phyloP scores from a whole-genome alignment of 768 basidiomycete species.

The Grammothele lineata region DNA sequence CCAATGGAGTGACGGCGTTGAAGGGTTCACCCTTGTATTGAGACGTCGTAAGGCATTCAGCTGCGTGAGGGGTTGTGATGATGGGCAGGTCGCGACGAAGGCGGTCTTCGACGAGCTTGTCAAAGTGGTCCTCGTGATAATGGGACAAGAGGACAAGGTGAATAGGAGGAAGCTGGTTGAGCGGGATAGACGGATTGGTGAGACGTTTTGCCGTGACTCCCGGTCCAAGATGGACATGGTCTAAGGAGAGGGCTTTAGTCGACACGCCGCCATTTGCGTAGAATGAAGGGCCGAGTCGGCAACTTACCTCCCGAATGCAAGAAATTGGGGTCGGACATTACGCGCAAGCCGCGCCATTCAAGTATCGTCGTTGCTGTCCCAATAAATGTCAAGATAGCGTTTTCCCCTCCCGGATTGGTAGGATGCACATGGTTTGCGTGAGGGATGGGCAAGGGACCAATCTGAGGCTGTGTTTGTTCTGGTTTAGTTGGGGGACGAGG shows the following conservation, averaged over 20 bases:
- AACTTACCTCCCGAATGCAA: constrained; percentile 11
- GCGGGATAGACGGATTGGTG: constrained; percentile 27
- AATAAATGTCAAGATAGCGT: constrained; percentile 7
- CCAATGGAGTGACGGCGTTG: constrained; percentile 11
- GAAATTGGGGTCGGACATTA: constrained; percentile 28
- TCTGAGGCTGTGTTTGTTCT: neutral
- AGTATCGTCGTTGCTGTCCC: constrained; percentile 24
- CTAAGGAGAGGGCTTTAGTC: neutral
- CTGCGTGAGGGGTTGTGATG: constrained; percentile 28
- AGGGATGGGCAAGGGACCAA: neutral
- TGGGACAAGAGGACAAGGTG: constrained; percentile 29
- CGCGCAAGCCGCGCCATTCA: constrained; percentile 16
- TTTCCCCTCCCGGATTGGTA: neutral
- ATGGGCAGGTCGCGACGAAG: constrained; percentile 31
- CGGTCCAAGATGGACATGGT: constrained; percentile 22
- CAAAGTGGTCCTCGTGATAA: constrained; percentile 30
- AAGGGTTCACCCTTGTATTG: constrained; percentile 9
- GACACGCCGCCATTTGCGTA: too few species aligned
- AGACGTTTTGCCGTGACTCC: constrained; percentile 26
- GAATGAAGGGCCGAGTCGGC: neutral
- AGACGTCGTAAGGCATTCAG: constrained; percentile 12
- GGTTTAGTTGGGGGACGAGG: neutral
- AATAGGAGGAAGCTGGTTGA: constrained; percentile 27
- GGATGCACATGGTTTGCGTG: constrained; percentile 4
- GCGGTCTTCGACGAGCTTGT: constrained; percentile 28